Evolutionary conservation across 805 yeast genomes (phyloP).

Genomic region (Barnettozyma pratensis): DNA sequence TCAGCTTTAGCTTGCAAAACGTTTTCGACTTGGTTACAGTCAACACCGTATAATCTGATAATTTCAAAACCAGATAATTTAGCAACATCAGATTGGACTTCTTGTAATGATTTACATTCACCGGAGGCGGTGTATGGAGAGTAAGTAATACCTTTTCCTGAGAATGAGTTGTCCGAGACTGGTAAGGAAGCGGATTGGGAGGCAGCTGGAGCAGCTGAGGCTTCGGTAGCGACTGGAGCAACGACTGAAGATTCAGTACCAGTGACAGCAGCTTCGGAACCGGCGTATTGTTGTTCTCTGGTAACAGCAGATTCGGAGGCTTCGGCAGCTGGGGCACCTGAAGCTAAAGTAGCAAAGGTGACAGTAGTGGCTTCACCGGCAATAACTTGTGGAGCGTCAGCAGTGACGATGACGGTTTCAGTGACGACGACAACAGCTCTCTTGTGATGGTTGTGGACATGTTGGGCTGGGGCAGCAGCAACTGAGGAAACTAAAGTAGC

Average conservation of each 20-base stretch:
- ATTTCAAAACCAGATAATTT: conserved; percentile 45
- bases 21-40: conserved; percentile 73
- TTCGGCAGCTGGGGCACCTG: conserved; percentile 24
- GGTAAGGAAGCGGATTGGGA: conserved; percentile 22
- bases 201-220: conserved; percentile 24
- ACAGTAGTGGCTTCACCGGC: conserved; percentile 25
- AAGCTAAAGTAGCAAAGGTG: conserved; percentile 22
- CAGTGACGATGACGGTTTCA: conserved; percentile 47
- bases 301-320: conserved; percentile 24
- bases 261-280: conserved; percentile 26
- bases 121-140: conserved; percentile 72
- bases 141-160: conserved; percentile 70
- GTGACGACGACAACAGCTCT: conserved; percentile 49
- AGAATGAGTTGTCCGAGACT: conserved; percentile 28
- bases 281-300: conserved; percentile 26
- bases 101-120: conserved; percentile 56
- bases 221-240: conserved; percentile 27
- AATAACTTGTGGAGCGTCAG: conserved; percentile 32
- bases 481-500: conserved; percentile 33
- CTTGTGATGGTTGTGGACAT: conserved; percentile 55
- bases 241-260: conserved; percentile 15
- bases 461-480: conserved; percentile 57
- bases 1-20: conserved; percentile 62
- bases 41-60: conserved; percentile 82
- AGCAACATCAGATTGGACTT: conserved; percentile 57